Conservation (phyloP, 495 filamentous ascomycete species). For the Daldinia childiae region DNA sequence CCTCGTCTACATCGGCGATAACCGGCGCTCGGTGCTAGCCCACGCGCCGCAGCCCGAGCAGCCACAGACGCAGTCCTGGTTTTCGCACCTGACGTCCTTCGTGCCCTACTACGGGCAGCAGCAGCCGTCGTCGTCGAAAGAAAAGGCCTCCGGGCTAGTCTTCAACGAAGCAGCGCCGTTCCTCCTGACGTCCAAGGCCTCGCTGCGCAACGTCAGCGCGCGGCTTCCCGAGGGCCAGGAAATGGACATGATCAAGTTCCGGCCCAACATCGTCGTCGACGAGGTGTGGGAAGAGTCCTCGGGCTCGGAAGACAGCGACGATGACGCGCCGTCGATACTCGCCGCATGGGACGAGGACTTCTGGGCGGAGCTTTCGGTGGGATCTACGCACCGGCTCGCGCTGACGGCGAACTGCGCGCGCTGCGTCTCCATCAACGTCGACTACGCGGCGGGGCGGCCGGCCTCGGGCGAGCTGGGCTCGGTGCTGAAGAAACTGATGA, state of each 20-base stretch:
- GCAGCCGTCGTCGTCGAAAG: too few relatives aligned
- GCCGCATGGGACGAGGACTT: constrained; percentile 84
- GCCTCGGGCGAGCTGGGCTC: constrained; percentile 70
- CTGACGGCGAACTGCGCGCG: constrained; percentile 84
- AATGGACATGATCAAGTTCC: constrained; percentile 83
- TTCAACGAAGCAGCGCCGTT: too few relatives aligned
- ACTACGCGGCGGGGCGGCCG: constrained; percentile 77
- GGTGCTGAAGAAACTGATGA: constrained; percentile 79
- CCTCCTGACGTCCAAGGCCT: too few relatives aligned
- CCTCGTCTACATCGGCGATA: constrained; percentile 73
- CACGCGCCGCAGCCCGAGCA: constrained; percentile 8
- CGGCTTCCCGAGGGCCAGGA: constrained; percentile 57
- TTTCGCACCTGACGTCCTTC: too few relatives aligned
- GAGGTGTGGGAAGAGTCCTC: constrained; percentile 51
- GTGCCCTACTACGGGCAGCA: too few relatives aligned
- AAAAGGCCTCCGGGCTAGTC: too few relatives aligned
- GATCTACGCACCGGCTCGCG: constrained; percentile 55
- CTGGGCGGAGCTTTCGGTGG: constrained; percentile 73
- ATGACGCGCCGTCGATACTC: constrained; percentile 43
- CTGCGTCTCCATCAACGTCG: constrained; percentile 82
- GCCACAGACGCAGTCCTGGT: too few relatives aligned
- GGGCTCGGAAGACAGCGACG: constrained; percentile 55
- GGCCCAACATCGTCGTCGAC: constrained; percentile 83
- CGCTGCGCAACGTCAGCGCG: too few relatives aligned
- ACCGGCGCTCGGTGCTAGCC: constrained; percentile 71